Conservation (phyloP, 495 filamentous ascomycete genomes). For the Penicillium tannophilum region DNA sequence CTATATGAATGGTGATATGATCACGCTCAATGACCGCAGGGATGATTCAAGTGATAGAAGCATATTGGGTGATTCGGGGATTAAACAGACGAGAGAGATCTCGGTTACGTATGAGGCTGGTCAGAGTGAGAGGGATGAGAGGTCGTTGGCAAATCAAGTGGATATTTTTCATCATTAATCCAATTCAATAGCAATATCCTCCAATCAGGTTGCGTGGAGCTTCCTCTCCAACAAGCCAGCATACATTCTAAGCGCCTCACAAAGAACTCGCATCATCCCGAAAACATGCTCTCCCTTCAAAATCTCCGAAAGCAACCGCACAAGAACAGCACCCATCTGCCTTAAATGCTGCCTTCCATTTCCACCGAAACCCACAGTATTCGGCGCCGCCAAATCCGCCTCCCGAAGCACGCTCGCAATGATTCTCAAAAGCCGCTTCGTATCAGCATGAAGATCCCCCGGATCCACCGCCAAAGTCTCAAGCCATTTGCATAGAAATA, state of each 20-base stretch:
- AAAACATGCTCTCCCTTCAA: slow-evolving; percentile 9
- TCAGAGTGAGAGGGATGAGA: neutral
- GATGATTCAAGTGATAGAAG: slow-evolving; percentile 10
- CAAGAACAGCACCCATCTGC: slow-evolving; percentile 1
- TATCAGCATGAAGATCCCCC: slow-evolving; percentile 3
- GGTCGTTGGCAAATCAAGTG: neutral
- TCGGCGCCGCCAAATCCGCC: slow-evolving; percentile 1
- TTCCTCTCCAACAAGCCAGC: neutral
- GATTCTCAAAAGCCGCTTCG: slow-evolving; percentile 5
- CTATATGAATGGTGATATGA: slow-evolving; percentile 5
- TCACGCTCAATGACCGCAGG: neutral
- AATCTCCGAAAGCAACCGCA: slow-evolving; percentile 10
- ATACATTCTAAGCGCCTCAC: slow-evolving; percentile 4
- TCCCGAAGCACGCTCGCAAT: slow-evolving; percentile 5
- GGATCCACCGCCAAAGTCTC: slow-evolving; percentile 8
- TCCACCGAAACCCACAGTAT: neutral
- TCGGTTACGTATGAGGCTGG: slow-evolving; percentile 6
- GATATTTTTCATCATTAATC: neutral
- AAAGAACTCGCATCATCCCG: slow-evolving; percentile 13
- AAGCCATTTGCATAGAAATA: slow-evolving; percentile 19
- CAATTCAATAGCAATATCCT: neutral
- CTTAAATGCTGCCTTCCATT: neutral
- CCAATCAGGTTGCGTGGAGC: neutral
- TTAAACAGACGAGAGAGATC: slow-evolving; percentile 14
- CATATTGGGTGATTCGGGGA: slow-evolving; percentile 1